A percentile compares a stretch with the other conserved stretches of the same genome.
Evolutionary conservation across 768 basidiomycete species (phyloP).

Genomic region (Lactarius sp.): DNA sequence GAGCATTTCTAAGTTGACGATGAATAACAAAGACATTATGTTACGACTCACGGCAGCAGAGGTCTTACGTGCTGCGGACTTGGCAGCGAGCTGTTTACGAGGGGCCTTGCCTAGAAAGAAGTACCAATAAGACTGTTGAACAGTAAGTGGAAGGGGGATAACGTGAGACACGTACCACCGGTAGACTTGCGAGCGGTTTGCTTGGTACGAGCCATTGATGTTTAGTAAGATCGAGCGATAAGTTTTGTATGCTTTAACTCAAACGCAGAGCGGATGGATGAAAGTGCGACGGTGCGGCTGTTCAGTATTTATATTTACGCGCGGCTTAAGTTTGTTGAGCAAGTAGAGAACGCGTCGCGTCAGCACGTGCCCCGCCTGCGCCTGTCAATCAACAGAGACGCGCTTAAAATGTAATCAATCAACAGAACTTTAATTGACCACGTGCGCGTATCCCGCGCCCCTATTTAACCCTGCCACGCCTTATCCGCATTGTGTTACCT

Average conservation of each 20-base stretch:
- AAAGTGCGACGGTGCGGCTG: background rate
- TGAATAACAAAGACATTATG: background rate
- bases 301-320: constrained; percentile 15
- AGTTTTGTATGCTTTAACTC: background rate
- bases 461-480: constrained; percentile 27
- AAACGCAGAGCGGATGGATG: constrained; percentile 10
- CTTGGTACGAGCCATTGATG: constrained; percentile 65
- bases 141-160: background rate
- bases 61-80: constrained; percentile 59
- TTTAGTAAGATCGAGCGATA: constrained; percentile 4
- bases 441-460: constrained; percentile 20
- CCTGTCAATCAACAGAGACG: constrained; percentile 24
- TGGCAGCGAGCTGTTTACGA: constrained; percentile 67
- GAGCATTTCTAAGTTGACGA: background rate
- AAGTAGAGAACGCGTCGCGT: constrained; percentile 3
- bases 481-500: background rate
- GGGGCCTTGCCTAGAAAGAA: constrained; percentile 47
- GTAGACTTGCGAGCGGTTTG: constrained; percentile 76
- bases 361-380: constrained; percentile 14
- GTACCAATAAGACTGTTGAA: background rate
- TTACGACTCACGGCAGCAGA: constrained; percentile 36
- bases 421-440: constrained; percentile 26
- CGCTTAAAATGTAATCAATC: constrained; percentile 29
- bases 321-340: background rate
- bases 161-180: constrained; percentile 45